Conservation (phyloP, 2,329 filamentous ascomycete species). For the Pseudogymnoascus sp. region DNA sequence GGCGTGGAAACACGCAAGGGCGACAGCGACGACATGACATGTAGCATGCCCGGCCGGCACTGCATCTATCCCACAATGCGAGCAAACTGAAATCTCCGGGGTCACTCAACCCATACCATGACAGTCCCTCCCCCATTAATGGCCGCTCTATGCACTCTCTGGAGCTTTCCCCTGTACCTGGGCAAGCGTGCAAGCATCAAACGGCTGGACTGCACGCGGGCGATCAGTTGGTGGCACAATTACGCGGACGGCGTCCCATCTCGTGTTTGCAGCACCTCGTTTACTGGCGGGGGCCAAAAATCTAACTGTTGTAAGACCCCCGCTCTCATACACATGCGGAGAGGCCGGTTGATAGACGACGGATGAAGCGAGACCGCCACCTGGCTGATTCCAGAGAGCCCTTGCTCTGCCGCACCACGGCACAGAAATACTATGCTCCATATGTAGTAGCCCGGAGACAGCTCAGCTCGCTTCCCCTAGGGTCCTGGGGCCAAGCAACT, state of each 20-base stretch:
- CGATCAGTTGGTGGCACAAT: not conserved
- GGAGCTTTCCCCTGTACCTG: not conserved
- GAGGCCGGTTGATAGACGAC: not conserved
- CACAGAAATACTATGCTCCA: not conserved
- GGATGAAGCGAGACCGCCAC: not conserved
- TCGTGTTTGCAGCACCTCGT: not conserved
- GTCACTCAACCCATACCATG: not conserved
- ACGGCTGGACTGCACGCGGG: not conserved
- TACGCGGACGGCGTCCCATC: not conserved
- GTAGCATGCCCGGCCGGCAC: not conserved
- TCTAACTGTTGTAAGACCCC: not conserved
- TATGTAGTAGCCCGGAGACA: not conserved
- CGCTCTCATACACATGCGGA: not conserved
- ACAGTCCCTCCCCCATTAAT: not conserved
- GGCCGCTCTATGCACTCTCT: not conserved
- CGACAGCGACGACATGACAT: not conserved
- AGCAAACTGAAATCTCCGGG: constrained; percentile 1
- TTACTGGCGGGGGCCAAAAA: not conserved
- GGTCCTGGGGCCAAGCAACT: not conserved
- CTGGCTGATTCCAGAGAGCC: not conserved
- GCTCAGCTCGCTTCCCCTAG: not conserved
- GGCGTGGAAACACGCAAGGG: not conserved
- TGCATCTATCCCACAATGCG: not conserved
- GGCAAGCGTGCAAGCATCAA: not conserved
- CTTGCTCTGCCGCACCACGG: not conserved